A percentile compares a stretch with the other conserved stretches of the same genome.
Evolutionary conservation across 2,329 filamentous ascomycete species (phyloP).

Genomic region (Penicillium frequentans): DNA sequence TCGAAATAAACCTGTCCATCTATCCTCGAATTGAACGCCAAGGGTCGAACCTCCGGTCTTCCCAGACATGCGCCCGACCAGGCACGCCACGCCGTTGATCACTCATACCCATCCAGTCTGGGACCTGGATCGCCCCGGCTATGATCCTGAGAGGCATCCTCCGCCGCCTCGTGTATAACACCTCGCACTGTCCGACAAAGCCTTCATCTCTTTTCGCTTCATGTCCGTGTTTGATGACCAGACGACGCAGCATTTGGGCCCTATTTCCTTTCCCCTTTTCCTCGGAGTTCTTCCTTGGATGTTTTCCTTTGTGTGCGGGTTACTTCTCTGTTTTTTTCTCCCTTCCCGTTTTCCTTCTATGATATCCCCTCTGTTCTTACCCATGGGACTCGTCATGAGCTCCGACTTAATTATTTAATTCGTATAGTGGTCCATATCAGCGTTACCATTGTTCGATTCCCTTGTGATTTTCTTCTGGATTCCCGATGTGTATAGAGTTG

Average conservation of each 20-base stretch:
- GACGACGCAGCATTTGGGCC: constrained; percentile 42
- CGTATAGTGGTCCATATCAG: constrained; percentile 18
- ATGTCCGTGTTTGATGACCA: constrained; percentile 43
- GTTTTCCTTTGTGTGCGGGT: constrained; percentile 16
- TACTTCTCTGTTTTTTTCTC: constrained; percentile 16
- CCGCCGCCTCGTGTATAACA: constrained; percentile 37
- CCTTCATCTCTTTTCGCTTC: constrained; percentile 29
- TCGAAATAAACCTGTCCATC: constrained; percentile 33
- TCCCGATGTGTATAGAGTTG: constrained; percentile 17
- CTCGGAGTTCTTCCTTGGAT: constrained; percentile 15
- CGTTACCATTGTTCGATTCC: constrained; percentile 19
- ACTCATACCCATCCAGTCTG: not conserved
- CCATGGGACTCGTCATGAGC: constrained; percentile 30
- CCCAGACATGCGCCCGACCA: not conserved
- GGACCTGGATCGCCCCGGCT: constrained; percentile 8
- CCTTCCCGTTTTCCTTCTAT: constrained; percentile 33
- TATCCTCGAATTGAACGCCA: constrained; percentile 1
- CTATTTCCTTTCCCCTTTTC: constrained; percentile 14
- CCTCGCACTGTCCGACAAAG: constrained; percentile 27
- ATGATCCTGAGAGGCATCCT: constrained; percentile 20
- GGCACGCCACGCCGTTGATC: constrained; percentile 1
- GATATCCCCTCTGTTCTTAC: constrained; percentile 46
- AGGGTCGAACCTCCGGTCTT: not conserved
- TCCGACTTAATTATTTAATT: constrained; percentile 35
- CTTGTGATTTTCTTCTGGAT: constrained; percentile 16